Evolutionary conservation across 2,329 filamentous ascomycete species (phyloP).

Genomic region (Reticulascus tulasneorum): DNA sequence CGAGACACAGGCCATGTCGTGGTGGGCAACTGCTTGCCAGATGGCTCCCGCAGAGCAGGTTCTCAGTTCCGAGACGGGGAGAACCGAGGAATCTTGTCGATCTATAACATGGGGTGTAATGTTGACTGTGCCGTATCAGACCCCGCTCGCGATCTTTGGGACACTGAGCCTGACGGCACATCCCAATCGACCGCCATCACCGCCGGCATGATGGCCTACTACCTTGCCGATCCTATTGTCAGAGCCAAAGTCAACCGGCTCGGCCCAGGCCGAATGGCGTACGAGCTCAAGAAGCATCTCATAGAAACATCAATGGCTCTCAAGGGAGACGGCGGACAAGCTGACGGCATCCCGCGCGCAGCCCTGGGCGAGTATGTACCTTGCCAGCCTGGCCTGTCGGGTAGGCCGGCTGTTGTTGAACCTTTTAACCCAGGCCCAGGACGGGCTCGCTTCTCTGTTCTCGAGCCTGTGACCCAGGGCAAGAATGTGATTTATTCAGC

Average conservation of each 20-base stretch:
- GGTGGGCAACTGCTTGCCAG: neutral
- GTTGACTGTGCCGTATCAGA: neutral
- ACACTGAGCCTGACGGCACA: neutral
- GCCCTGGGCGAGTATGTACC: neutral
- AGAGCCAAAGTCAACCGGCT: neutral
- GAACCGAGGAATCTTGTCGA: neutral
- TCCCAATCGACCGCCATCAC: neutral
- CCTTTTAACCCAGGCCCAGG: too few species aligned
- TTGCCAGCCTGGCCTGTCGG: too few species aligned
- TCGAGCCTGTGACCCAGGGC: too few species aligned
- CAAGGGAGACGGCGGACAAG: neutral
- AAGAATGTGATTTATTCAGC: too few species aligned
- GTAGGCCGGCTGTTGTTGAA: too few species aligned
- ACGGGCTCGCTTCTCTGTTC: too few species aligned
- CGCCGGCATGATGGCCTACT: neutral
- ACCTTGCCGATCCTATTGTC: neutral
- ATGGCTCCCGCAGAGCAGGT: neutral
- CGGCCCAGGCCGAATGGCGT: too few species aligned
- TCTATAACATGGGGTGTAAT: neutral
- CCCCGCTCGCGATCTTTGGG: too few species aligned
- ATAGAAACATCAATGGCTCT: neutral
- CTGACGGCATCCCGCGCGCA: neutral
- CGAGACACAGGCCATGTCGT: neutral
- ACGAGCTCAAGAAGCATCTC: neutral
- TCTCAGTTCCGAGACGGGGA: neutral